Conservation (phyloP, 2,329 filamentous ascomycete genomes). For the Cadophora malorum region DNA sequence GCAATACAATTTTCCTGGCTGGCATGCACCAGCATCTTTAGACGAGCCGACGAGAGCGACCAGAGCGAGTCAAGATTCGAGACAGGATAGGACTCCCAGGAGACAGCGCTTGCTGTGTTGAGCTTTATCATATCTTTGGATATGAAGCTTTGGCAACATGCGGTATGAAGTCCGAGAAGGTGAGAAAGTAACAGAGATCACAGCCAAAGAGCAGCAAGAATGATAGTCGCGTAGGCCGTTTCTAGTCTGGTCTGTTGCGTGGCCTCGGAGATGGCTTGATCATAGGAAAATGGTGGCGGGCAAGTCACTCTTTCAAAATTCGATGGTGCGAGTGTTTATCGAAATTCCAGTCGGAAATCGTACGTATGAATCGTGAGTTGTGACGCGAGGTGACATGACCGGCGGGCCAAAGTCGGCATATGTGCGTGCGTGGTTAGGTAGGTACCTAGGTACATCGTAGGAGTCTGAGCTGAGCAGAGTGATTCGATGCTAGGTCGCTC, state of each 20-base stretch:
- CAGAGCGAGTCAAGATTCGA: background rate
- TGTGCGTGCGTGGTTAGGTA: background rate
- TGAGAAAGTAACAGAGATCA: background rate
- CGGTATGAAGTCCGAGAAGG: background rate
- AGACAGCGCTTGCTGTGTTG: background rate
- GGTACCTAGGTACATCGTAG: constrained; percentile 1
- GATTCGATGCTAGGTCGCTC: background rate
- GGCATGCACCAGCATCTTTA: background rate
- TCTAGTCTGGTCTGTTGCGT: background rate
- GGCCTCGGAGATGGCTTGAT: background rate
- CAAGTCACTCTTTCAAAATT: background rate
- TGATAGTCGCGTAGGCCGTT: background rate
- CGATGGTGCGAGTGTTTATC: background rate
- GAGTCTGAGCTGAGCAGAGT: background rate
- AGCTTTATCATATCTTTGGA: background rate
- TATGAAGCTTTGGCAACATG: background rate
- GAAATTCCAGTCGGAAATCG: constrained; percentile 17
- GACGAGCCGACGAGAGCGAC: background rate
- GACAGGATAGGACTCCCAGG: background rate
- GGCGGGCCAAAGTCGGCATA: constrained; percentile 23
- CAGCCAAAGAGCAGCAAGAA: background rate
- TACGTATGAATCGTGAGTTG: background rate
- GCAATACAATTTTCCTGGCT: background rate
- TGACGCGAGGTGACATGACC: background rate
- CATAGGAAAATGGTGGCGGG: background rate